These are phyloP conservation scores for Aphanomyces euteiches DNA, from an alignment of 352 stramenopile genomes.

Conservation along the genomic window DNA sequence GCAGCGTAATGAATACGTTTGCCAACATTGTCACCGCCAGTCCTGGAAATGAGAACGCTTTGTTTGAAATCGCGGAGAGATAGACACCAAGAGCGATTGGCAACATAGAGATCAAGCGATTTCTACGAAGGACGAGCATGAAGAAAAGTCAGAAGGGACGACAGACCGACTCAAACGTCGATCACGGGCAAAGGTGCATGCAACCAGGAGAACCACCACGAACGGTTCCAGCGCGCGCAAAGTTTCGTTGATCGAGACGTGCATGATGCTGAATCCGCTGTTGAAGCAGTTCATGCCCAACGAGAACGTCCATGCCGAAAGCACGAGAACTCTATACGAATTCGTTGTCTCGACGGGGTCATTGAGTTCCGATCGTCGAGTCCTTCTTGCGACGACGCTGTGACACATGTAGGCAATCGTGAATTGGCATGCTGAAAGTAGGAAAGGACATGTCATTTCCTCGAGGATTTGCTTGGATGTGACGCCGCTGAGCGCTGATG, in stretches of 20 bases:
- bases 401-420: constrained; percentile 23
- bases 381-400: too few species aligned
- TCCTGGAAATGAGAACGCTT: constrained; percentile 9
- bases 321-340: not conserved
- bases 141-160: not conserved
- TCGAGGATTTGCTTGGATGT: constrained; percentile 27
- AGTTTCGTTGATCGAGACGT: constrained; percentile 30
- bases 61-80: constrained; percentile 22
- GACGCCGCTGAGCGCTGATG: constrained; percentile 17
- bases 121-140: constrained; percentile 5
- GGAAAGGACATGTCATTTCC: constrained; percentile 8
- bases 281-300: constrained; percentile 20
- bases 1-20: constrained; percentile 19
- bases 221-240: constrained; percentile 24
- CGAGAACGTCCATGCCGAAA: constrained; percentile 6
- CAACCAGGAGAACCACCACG: not conserved
- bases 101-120: constrained; percentile 14
- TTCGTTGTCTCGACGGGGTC: too few species aligned
- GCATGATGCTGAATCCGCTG: constrained; percentile 23
- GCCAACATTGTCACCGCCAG: constrained; percentile 22
- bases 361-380: too few species aligned
- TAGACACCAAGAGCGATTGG: constrained; percentile 24
- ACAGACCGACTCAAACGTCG: constrained; percentile 18
- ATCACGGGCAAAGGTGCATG: constrained; percentile 10
- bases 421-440: constrained; percentile 22